Percentiles rank a stretch among this genome's conserved stretches.
Conservation (phyloP, 2,329 filamentous ascomycete species). For the Arthroderma uncinatum region DNA sequence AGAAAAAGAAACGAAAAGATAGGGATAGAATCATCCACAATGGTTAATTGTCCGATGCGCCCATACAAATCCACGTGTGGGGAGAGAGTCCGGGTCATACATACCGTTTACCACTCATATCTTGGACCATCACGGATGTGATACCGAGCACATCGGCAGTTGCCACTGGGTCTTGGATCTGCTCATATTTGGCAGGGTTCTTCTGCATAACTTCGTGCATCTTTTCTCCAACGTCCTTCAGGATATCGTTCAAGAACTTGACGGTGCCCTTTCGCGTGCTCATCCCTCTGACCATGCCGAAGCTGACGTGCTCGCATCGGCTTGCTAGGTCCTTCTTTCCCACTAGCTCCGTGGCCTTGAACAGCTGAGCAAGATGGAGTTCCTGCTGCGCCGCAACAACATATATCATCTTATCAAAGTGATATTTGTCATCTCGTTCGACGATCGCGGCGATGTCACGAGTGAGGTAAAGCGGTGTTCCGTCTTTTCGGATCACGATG, state of each 20-base stretch:
- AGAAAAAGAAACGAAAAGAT: background rate
- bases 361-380: conserved; percentile 52
- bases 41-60: background rate
- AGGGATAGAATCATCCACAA: no score
- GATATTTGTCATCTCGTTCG: conserved; percentile 50
- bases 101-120: conserved; percentile 88
- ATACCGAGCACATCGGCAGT: conserved; percentile 86
- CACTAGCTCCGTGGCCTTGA: conserved; percentile 54
- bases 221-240: conserved; percentile 72
- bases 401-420: conserved; percentile 59
- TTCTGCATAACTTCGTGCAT: conserved; percentile 97
- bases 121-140: conserved; percentile 92
- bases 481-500: conserved; percentile 55
- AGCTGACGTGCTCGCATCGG: conserved; percentile 53
- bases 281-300: conserved; percentile 57
- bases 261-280: conserved; percentile 58
- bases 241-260: conserved; percentile 62
- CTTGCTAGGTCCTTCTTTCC: conserved; percentile 49
- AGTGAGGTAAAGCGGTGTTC: conserved; percentile 57
- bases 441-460: conserved; percentile 57
- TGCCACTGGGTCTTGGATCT: conserved; percentile 70
- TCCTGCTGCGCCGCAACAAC: conserved; percentile 55
- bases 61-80: conserved; percentile 4
- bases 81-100: conserved; percentile 18
- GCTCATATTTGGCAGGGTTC: conserved; percentile 80